Conservation (phyloP, 2,329 filamentous ascomycete genomes). For the Cordyceps cateniannulata region DNA sequence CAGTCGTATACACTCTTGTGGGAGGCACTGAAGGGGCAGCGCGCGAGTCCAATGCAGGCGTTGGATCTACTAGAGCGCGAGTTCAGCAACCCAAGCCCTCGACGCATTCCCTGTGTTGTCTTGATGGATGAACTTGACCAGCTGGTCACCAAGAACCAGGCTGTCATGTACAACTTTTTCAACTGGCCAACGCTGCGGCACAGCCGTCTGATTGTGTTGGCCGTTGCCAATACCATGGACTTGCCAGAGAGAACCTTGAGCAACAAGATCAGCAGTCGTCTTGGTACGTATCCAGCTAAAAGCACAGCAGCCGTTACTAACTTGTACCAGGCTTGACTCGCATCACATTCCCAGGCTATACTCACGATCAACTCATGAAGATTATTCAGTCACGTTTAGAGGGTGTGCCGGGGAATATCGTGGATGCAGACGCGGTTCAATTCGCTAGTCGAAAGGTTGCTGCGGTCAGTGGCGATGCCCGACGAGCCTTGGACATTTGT, state of each 20-base stretch:
- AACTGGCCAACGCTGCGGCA: conserved; percentile 94
- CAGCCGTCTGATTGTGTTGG: conserved; percentile 88
- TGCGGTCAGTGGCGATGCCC: conserved; percentile 88
- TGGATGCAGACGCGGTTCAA: conserved; percentile 88
- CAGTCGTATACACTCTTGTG: conserved; percentile 93
- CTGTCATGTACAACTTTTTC: conserved; percentile 99
- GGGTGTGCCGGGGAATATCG: conserved; percentile 81
- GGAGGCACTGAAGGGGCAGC: conserved; percentile 91
- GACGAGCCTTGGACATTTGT: conserved; percentile 90
- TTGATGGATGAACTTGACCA: conserved; percentile 98
- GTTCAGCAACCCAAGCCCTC: conserved; percentile 84
- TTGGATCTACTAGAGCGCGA: conserved; percentile 86
- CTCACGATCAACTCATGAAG: conserved; percentile 92
- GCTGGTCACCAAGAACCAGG: conserved; percentile 94
- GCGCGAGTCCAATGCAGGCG: conserved; percentile 86
- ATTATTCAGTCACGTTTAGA: conserved; percentile 94
- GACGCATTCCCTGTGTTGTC: conserved; percentile 90
- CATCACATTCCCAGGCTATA: conserved; percentile 96
- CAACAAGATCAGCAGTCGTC: conserved; percentile 94
- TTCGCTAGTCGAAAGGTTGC: conserved; percentile 96
- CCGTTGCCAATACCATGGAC: conserved; percentile 99
- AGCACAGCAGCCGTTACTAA: neutral
- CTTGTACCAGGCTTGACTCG: conserved; percentile 61
- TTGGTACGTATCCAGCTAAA: conserved; percentile 39
- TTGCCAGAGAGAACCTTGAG: conserved; percentile 90